Evolutionary conservation across 106 monocot genomes (phyloP), one percentile per base, ranked within the genome.

Genomic region (Phalaenopsis equestris): DNA sequence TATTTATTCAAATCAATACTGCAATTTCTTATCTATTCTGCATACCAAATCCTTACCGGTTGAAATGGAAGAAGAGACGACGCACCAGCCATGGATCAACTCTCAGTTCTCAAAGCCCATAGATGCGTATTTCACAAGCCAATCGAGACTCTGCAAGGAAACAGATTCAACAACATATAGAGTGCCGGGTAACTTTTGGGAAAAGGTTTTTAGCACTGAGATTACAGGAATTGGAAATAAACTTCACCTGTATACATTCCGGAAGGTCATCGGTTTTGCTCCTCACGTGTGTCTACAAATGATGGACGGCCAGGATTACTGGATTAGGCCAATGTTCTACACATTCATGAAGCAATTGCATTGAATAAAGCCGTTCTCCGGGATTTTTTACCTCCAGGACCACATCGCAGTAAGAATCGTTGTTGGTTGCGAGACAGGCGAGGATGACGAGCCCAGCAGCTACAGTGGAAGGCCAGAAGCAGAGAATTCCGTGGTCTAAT

Each of bases 361-460:
- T 10, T 4, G 42, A 67, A 76, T 30, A 2, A 49, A 49, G 24
- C 2, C 45, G 24, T 56, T 75, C 38, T 14, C 77, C 30, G 24
- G n/a, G 21, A 3, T 65, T 7, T 15, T 6, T 83, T 80, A 93
- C 98, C 98, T 93, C 94, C 86, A 94, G 91, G 78, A 99, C 86
- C 48, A 77, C 67, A 64, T 82, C 81, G 83, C 87, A 99, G 41
- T 90, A 88, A 21, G 80, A 65, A 11, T 91, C 93, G 9, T 74
- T 82, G 47, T 84, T 75, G 57, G 91, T 67, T 48, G 88, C 92
- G 10, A 94, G 88, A 79, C 91, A 92, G 48, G 98, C 91, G 16
- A 99, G 98, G 86, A 93, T 87, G 78, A 95, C 94, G 21, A 99
- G 55, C 56, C 92, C 87, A n/a, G 98, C 98, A 4, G 98, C 98